Evolutionary conservation across 1,139 yeast genomes (phyloP).

Genomic region (Ashbya aceris): DNA sequence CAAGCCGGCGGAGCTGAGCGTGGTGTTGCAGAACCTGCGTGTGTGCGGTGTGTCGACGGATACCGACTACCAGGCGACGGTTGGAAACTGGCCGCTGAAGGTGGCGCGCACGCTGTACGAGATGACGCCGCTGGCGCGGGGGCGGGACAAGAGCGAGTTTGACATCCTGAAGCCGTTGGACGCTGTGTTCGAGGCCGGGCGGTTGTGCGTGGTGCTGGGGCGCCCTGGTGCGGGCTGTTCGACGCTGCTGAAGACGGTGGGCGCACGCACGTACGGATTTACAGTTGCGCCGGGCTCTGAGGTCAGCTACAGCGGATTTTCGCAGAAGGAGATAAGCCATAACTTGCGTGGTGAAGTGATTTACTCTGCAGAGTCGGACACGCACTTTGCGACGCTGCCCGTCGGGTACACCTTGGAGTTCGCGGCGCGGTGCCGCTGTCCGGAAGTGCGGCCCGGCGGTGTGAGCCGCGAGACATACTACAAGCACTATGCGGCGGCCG

Average conservation of each 20-base stretch:
- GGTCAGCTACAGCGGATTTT: constrained; percentile 37
- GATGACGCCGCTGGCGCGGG: background rate
- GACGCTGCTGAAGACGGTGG: constrained; percentile 57
- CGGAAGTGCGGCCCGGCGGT: constrained; percentile 31
- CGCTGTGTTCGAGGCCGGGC: constrained; percentile 57
- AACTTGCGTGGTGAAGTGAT: constrained; percentile 50
- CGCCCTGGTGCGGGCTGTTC: constrained; percentile 80
- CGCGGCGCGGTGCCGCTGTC: constrained; percentile 28
- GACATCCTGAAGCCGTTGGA: constrained; percentile 57
- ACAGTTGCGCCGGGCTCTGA: constrained; percentile 34
- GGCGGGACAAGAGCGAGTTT: constrained; percentile 18
- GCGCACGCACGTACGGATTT: constrained; percentile 63
- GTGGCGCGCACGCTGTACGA: constrained; percentile 17
- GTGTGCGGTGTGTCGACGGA: constrained; percentile 70
- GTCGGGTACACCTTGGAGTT: constrained; percentile 37
- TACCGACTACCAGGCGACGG: constrained; percentile 69
- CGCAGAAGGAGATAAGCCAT: constrained; percentile 36
- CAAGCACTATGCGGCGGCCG: constrained; percentile 32
- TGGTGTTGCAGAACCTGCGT: constrained; percentile 54
- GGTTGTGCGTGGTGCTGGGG: constrained; percentile 62
- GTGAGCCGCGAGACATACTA: constrained; percentile 32
- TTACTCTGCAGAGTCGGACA: constrained; percentile 40
- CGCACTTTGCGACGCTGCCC: constrained; percentile 39
- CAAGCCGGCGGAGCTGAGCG: constrained; percentile 52
- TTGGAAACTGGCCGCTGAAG: constrained; percentile 39